phyloP scores from a whole-genome alignment of 768 basidiomycete genomes.

The Inosperma sp. region DNA sequence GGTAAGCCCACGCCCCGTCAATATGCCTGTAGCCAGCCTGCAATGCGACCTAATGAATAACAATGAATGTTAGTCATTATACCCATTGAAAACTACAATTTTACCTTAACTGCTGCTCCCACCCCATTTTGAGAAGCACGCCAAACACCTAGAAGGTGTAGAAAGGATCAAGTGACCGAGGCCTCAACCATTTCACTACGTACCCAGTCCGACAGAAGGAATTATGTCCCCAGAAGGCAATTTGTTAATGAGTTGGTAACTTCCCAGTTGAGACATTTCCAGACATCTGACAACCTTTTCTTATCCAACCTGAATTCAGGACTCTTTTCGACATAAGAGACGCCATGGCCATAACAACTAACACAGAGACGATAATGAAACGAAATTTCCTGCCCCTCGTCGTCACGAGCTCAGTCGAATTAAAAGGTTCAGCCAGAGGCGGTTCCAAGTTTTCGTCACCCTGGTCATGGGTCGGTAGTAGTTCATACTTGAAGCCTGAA shows the following conservation, averaged over 20 bases:
- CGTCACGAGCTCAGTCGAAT: too few species aligned
- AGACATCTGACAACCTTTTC: slow-evolving; percentile 4
- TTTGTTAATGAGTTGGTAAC: slow-evolving; percentile 47
- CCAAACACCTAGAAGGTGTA: slow-evolving; percentile 65
- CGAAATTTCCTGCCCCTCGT: not conserved
- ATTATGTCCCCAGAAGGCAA: slow-evolving; percentile 67
- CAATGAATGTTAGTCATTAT: not conserved
- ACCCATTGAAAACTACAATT: not conserved
- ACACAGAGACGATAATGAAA: not conserved
- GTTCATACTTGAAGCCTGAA: too few species aligned
- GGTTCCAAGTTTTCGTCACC: too few species aligned
- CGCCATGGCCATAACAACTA: too few species aligned
- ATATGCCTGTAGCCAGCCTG: slow-evolving; percentile 65
- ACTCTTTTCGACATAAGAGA: too few species aligned
- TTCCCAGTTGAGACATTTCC: slow-evolving; percentile 12
- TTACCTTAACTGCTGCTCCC: slow-evolving; percentile 64
- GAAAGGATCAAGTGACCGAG: not conserved
- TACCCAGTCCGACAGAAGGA: slow-evolving; percentile 49
- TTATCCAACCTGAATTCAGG: not conserved
- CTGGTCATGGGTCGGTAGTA: too few species aligned
- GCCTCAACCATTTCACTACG: not conserved
- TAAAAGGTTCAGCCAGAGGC: too few species aligned
- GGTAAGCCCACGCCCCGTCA: slow-evolving; percentile 69
- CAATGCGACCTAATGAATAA: slow-evolving; percentile 44
- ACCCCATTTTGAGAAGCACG: slow-evolving; percentile 54